phyloP scores from a whole-genome alignment of 2,329 filamentous ascomycete genomes.

The Dactylellina leptospora region DNA sequence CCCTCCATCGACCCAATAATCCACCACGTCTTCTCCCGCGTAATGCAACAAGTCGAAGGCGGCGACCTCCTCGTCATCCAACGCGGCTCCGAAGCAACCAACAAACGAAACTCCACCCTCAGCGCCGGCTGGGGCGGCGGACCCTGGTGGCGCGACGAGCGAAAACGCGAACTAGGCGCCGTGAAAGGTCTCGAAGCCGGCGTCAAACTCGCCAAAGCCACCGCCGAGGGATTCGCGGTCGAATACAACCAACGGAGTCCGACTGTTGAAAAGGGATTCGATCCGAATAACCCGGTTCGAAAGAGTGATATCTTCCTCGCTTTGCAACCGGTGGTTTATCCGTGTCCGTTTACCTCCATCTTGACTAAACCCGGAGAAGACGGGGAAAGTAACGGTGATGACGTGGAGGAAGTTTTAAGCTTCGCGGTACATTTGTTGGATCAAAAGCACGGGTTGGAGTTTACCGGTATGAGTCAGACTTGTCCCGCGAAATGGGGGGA shows the following conservation, averaged over 20 bases:
- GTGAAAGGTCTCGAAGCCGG: conserved; percentile 84
- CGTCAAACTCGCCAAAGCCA: conserved; percentile 88
- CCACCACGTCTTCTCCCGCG: conserved; percentile 87
- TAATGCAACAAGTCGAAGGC: conserved; percentile 99
- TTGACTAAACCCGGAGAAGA: conserved; percentile 67
- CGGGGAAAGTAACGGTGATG: conserved; percentile 65
- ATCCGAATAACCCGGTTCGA: conserved; percentile 76
- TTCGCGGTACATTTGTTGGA: conserved; percentile 86
- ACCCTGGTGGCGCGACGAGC: conserved; percentile 85
- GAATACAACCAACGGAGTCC: conserved; percentile 73
- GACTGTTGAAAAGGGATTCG: conserved; percentile 64
- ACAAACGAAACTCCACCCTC: conserved; percentile 68
- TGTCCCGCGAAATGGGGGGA: conserved; percentile 85
- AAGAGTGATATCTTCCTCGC: conserved; percentile 94
- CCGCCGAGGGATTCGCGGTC: conserved; percentile 83
- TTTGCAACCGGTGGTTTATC: conserved; percentile 83
- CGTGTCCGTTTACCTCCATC: conserved; percentile 68
- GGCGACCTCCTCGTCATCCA: conserved; percentile 94
- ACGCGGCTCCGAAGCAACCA: conserved; percentile 83
- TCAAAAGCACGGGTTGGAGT: conserved; percentile 89
- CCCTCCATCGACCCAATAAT: conserved; percentile 92
- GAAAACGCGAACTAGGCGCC: conserved; percentile 76
- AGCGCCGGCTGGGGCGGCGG: conserved; percentile 83
- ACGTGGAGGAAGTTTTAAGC: conserved; percentile 70
- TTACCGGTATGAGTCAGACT: conserved; percentile 81